These are phyloP conservation scores for Saussurea involucrata DNA, from an alignment of 129 eudicot species.

Conservation along the genomic window DNA sequence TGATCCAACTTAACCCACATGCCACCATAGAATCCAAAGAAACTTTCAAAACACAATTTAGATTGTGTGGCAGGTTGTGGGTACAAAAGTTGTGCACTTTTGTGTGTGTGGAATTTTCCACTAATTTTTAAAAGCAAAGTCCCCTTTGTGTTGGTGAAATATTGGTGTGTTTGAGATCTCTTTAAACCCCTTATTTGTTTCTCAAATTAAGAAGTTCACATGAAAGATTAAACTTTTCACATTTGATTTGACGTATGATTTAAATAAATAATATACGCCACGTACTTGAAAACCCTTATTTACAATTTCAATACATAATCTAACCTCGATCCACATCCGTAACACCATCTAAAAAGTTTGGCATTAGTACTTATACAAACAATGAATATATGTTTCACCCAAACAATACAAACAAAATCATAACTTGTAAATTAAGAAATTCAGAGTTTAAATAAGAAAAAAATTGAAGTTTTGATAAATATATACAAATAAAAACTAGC, in stretches of 20 bases:
- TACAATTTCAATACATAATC: background rate
- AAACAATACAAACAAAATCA: background rate
- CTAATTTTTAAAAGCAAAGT: background rate
- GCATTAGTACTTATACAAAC: background rate
- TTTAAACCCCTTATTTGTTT: constrained; percentile 6
- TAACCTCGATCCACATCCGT: background rate
- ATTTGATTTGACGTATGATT: background rate
- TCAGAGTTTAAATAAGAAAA: background rate
- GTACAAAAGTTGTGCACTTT: constrained; percentile 20
- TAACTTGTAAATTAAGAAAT: background rate
- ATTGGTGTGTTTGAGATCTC: constrained; percentile 27
- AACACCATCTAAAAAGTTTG: background rate
- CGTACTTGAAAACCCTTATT: background rate
- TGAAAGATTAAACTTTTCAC: background rate
- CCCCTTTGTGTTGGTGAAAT: constrained; percentile 39
- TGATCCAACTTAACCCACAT: constrained; percentile 44
- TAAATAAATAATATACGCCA: background rate
- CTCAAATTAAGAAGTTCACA: constrained; percentile 6
- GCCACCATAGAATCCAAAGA: constrained; percentile 29
- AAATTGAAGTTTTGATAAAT: background rate
- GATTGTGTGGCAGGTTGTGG: constrained; percentile 25
- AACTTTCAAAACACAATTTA: constrained; percentile 34
- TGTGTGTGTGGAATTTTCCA: background rate
- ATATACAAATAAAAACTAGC: background rate
- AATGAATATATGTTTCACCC: background rate